These are phyloP conservation scores for Naematelia aurantialba DNA, from an alignment of 768 basidiomycete species.

Conservation along the genomic window DNA sequence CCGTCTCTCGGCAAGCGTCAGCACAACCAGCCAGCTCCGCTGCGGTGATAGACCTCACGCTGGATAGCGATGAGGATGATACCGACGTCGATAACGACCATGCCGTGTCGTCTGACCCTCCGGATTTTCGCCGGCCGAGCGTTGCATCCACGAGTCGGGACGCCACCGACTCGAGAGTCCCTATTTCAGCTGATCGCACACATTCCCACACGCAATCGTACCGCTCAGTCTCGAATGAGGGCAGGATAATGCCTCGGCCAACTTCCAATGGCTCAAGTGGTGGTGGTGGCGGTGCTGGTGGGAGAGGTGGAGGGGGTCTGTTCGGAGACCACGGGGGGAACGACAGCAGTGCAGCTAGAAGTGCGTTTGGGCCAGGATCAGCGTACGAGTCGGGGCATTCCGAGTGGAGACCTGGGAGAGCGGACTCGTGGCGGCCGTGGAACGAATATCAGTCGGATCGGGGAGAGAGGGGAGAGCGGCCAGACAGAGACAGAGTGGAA, in stretches of 20 bases:
- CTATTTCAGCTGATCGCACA: not conserved
- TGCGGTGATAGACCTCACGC: constrained; percentile 34
- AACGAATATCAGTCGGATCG: not conserved
- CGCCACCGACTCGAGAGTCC: constrained; percentile 23
- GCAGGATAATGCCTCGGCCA: not conserved
- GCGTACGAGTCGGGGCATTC: not conserved
- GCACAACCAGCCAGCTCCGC: constrained; percentile 6
- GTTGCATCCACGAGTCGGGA: constrained; percentile 30
- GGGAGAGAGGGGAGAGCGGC: too few relatives aligned
- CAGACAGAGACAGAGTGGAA: too few relatives aligned
- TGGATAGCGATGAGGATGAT: constrained; percentile 31
- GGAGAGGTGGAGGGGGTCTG: not conserved
- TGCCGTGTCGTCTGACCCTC: constrained; percentile 3
- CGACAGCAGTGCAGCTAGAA: not conserved
- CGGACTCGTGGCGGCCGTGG: not conserved
- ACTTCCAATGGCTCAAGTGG: not conserved
- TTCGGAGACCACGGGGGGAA: not conserved
- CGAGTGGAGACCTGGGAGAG: not conserved
- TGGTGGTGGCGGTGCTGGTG: too few relatives aligned
- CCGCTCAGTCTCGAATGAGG: not conserved
- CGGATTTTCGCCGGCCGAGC: constrained; percentile 39
- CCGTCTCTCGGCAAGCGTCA: constrained; percentile 1
- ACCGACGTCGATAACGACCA: constrained; percentile 11
- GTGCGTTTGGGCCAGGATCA: not conserved
- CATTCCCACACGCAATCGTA: not conserved